These are phyloP conservation scores for Angophora floribunda DNA, from an alignment of 345 rosid species.

Conservation along the genomic window DNA sequence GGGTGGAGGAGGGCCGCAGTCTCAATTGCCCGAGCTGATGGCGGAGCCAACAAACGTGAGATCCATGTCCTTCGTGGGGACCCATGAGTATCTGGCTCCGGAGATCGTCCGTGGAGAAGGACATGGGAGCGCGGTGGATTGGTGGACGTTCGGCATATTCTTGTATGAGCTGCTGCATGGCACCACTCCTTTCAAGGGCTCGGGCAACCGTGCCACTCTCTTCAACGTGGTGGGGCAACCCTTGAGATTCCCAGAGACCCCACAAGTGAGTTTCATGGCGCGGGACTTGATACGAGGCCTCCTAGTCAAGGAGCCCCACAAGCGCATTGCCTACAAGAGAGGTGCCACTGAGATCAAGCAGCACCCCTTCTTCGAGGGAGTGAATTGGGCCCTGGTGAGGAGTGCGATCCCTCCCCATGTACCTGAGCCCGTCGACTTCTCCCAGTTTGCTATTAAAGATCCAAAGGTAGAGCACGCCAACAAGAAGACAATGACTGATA, in stretches of 20 bases:
- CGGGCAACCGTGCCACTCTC: conserved; percentile 85
- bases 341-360: conserved; percentile 95
- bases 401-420: conserved; percentile 77
- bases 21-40: conserved; percentile 68
- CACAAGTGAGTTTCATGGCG: conserved; percentile 54
- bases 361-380: conserved; percentile 83
- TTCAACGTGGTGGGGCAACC: conserved; percentile 86
- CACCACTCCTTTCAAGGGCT: conserved; percentile 83
- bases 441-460: conserved; percentile 45
- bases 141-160: conserved; percentile 95
- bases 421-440: conserved; percentile 70
- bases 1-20: conserved; percentile 20
- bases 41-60: conserved; percentile 88
- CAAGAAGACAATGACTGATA: background rate
- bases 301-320: conserved; percentile 73
- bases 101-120: conserved; percentile 96
- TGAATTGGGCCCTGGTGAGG: conserved; percentile 86
- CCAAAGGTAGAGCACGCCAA: background rate
- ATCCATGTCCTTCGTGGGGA: conserved; percentile 92
- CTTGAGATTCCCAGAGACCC: conserved; percentile 63
- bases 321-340: conserved; percentile 68
- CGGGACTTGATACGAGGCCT: conserved; percentile 77
- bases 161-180: conserved; percentile 79
- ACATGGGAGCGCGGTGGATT: conserved; percentile 93
- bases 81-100: conserved; percentile 88